phyloP scores from a whole-genome alignment of 129 eudicot genomes.

The Oenanthe sinensis region DNA sequence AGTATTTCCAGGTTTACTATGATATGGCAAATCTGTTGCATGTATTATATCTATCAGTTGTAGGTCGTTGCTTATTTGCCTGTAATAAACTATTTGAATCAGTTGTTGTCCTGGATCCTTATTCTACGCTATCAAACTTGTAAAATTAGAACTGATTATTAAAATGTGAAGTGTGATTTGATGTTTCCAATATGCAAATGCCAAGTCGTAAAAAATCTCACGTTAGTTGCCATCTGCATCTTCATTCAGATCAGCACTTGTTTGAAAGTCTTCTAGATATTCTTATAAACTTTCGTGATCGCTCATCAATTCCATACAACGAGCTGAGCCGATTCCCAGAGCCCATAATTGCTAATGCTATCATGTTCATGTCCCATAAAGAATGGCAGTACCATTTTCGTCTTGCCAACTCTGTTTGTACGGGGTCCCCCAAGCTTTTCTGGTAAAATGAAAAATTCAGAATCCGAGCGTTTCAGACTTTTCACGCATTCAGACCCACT shows the following conservation, averaged over 20 bases:
- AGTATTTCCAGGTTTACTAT: neutral
- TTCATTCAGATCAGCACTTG: neutral
- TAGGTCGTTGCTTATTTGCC: neutral
- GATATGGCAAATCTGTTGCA: neutral
- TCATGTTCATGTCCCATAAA: slow-evolving; percentile 13
- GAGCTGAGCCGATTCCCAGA: neutral
- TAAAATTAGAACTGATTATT: neutral
- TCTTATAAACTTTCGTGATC: no score
- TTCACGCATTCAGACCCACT: slow-evolving; percentile 21
- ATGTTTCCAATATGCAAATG: neutral
- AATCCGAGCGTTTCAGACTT: slow-evolving; percentile 7
- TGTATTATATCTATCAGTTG: slow-evolving; percentile 3
- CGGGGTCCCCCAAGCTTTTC: neutral
- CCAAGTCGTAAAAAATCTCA: neutral
- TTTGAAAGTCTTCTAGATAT: no score
- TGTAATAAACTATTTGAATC: neutral
- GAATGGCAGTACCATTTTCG: slow-evolving; percentile 11
- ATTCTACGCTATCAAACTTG: neutral
- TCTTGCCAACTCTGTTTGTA: slow-evolving; percentile 8
- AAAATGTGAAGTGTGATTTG: neutral
- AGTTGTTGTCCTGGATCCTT: slow-evolving; percentile 3
- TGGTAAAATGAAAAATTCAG: neutral
- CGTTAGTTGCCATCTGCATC: neutral
- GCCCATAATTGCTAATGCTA: neutral
- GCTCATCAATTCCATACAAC: no score